Evolutionary conservation across 495 filamentous ascomycete genomes (phyloP), one percentile per base, ranked within the genome.

Genomic region (Penicillium daleae): DNA sequence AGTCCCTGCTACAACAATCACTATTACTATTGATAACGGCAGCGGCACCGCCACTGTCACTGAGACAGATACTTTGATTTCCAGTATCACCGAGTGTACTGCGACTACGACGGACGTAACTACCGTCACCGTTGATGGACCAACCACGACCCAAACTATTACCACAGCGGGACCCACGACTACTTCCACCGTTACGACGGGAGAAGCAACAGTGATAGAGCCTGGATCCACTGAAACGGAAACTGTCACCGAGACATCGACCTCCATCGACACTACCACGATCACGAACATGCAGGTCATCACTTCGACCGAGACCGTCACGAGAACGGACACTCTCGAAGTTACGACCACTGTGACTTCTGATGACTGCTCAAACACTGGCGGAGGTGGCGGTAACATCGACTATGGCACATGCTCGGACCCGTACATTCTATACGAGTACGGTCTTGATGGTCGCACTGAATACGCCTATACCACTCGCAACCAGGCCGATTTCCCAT

Each of bases 391-490:
- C 31, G 77, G 79, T 19, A 44, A 44, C 40, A 77, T 81, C 51
- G 56, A 67, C 59, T 66, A 70, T 44, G 85, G 83, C 24, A 67
- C 68, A 37, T 88, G 85, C 74, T 67, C 75, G 44, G 77, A 80
- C 58, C 81, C 86, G 13, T 78, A 79, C 49, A 87, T 89, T 66
- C 66, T 77, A 32, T 88, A 86, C 71, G 81, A 76, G 27, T 69
- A 62, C 42, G 83, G 82, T 5, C 72, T 82, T 19, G 85, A 87
- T 61, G 80, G 84, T 24, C 77, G 77, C 59, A 77, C 77, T 29
- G 80, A 85, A 61, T 77, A 73, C 19, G 72, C 82, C 21, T 88
- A 85, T 72, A 73, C 80, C 49, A 75, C 80, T 33, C 78, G 74
- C 13, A 83, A 87, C 66, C 56, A 66, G 29, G 69, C 59, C 26